These are phyloP conservation scores for Claviceps fusiformis DNA, from an alignment of 2,329 filamentous ascomycete genomes.

Conservation along the genomic window DNA sequence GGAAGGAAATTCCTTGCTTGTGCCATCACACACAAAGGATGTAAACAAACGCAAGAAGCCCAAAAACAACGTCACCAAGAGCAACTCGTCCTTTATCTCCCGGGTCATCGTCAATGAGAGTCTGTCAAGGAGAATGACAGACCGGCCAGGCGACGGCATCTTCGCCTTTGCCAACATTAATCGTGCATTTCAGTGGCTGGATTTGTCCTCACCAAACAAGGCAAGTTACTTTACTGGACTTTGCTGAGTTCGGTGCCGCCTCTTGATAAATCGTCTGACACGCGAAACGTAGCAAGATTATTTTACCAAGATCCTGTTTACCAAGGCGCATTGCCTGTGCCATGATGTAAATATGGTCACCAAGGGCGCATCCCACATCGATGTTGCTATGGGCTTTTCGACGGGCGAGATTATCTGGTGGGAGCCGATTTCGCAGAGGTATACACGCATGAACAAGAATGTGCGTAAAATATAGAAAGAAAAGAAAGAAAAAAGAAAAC, in stretches of 20 bases:
- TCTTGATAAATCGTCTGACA: conserved; percentile 12
- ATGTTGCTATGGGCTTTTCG: conserved; percentile 90
- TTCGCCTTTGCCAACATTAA: conserved; percentile 95
- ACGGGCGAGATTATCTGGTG: conserved; percentile 98
- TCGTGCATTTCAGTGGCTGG: conserved; percentile 89
- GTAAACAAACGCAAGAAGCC: conserved; percentile 76
- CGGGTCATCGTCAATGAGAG: conserved; percentile 82
- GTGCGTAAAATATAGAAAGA: conserved; percentile 26
- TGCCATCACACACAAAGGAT: conserved; percentile 51
- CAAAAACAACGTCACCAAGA: conserved; percentile 97
- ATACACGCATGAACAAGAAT: conserved; percentile 93
- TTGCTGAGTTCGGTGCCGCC: too few relatives aligned
- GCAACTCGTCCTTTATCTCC: conserved; percentile 97
- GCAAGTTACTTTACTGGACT: conserved; percentile 19
- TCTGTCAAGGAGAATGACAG: conserved; percentile 63
- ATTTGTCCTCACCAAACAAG: conserved; percentile 65
- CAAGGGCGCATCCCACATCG: conserved; percentile 66
- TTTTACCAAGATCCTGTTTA: conserved; percentile 90
- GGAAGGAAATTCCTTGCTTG: conserved; percentile 66
- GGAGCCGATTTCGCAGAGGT: conserved; percentile 91
- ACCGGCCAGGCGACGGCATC: conserved; percentile 63
- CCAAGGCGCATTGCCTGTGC: conserved; percentile 86
- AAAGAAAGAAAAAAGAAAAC: too few relatives aligned
- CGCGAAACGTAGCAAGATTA: conserved; percentile 56
- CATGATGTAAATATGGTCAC: conserved; percentile 83